These are phyloP conservation scores for Cyclotella baltica DNA, from an alignment of 108 stramenopile genomes.

Conservation along the genomic window DNA sequence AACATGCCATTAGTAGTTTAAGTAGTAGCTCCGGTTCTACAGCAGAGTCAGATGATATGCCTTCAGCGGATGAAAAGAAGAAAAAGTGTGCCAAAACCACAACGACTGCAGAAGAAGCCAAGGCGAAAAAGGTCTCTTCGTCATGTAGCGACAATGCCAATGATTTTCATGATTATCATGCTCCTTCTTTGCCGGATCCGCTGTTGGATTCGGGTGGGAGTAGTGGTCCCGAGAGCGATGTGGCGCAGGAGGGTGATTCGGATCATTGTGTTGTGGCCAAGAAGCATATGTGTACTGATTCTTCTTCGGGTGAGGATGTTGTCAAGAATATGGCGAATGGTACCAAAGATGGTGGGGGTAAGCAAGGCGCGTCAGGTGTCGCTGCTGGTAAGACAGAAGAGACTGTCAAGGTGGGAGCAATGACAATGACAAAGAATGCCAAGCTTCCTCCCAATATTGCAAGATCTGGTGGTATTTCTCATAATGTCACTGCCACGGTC, in stretches of 20 bases:
- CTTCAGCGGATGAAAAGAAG: constrained; percentile 31
- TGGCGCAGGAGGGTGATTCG: constrained; percentile 56
- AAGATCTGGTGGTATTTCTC: constrained; percentile 74
- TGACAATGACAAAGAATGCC: constrained; percentile 9
- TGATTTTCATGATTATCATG: constrained; percentile 84
- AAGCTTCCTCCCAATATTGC: constrained; percentile 76
- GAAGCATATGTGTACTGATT: constrained; percentile 74
- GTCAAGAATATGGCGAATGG: constrained; percentile 28
- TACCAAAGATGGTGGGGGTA: constrained; percentile 38
- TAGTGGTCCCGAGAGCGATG: constrained; percentile 50
- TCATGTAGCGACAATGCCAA: constrained; percentile 66
- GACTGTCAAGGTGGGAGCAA: no score
- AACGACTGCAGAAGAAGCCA: no score
- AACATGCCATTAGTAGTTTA: constrained; percentile 80
- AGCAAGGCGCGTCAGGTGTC: background rate
- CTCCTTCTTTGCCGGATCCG: constrained; percentile 77
- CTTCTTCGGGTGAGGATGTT: constrained; percentile 71
- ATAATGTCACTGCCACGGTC: constrained; percentile 59
- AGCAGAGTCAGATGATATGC: constrained; percentile 44
- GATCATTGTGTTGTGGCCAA: constrained; percentile 56
- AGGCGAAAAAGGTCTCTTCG: constrained; percentile 67
- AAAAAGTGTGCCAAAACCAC: constrained; percentile 9
- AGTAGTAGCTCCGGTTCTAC: constrained; percentile 80
- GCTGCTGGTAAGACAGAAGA: no score
- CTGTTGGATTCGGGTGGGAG: constrained; percentile 62